Evolutionary conservation across 306 rosid genomes (phyloP).

Genomic region (Ochetophila trinervis): DNA sequence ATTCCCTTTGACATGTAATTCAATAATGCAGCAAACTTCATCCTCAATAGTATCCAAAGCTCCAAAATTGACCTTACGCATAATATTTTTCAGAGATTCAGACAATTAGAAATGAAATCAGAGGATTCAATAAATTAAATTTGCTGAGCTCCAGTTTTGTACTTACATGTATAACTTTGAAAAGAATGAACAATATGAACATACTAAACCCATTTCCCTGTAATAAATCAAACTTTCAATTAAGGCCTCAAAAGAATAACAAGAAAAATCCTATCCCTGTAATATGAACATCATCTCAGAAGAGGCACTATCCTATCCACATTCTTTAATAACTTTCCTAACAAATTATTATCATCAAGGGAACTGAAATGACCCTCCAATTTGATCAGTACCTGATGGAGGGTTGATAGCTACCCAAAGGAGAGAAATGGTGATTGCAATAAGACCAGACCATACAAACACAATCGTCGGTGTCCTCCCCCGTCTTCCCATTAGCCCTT

Average conservation of each 20-base stretch:
- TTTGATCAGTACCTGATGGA: conserved; percentile 47
- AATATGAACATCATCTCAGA: conserved; percentile 2
- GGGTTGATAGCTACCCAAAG: conserved; percentile 80
- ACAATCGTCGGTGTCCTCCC: conserved; percentile 69
- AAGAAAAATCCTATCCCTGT: conserved; percentile 21
- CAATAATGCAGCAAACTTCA: too few relatives aligned
- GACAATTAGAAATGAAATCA: background rate
- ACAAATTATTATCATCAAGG: conserved; percentile 31
- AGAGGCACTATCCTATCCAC: too few relatives aligned
- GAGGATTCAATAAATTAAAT: background rate
- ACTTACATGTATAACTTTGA: background rate
- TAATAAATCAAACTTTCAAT: conserved; percentile 14
- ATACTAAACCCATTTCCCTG: conserved; percentile 10
- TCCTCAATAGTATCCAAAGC: too few relatives aligned
- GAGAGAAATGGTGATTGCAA: conserved; percentile 67
- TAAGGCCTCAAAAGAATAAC: conserved; percentile 17
- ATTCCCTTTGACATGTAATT: too few relatives aligned
- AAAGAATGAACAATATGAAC: conserved; percentile 16
- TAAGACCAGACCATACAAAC: conserved; percentile 73
- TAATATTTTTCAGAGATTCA: too few relatives aligned
- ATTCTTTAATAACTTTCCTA: too few relatives aligned
- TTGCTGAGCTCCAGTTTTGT: background rate
- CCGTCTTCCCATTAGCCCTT: conserved; percentile 75
- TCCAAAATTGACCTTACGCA: too few relatives aligned
- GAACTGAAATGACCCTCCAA: conserved; percentile 75